Percentiles rank a stretch among this genome's conserved stretches.
These are phyloP conservation scores for Dryas octopetala DNA, from an alignment of 306 rosid species.

Conservation along the genomic window DNA sequence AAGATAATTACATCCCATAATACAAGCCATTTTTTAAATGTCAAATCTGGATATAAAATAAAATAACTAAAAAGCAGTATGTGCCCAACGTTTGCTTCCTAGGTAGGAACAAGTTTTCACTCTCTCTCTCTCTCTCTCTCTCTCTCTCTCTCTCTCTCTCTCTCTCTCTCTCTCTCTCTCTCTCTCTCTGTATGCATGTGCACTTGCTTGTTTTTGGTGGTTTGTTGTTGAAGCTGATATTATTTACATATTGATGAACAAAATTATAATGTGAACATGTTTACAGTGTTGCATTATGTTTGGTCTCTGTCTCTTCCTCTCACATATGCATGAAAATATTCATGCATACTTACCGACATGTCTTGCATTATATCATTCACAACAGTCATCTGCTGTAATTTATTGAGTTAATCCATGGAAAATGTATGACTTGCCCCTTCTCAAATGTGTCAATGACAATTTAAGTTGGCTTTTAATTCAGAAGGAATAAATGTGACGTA, in stretches of 20 bases:
- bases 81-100: neutral
- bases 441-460: neutral
- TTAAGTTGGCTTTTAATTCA: constrained; percentile 1
- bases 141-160: too few species aligned
- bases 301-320: neutral
- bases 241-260: too few species aligned
- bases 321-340: neutral
- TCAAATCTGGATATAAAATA: neutral
- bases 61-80: neutral
- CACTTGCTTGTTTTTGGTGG: too few species aligned
- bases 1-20: too few species aligned
- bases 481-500: neutral
- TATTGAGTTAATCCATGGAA: neutral
- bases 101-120: too few species aligned
- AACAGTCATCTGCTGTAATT: neutral
- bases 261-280: too few species aligned
- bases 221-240: too few species aligned
- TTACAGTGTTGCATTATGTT: neutral
- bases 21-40: neutral
- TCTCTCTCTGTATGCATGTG: too few species aligned
- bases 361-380: neutral
- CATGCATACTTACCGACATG: neutral
- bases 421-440: neutral
- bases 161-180: too few species aligned
- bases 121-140: too few species aligned